phyloP scores from a whole-genome alignment of 2,329 filamentous ascomycete species.

The Colletotrichum melonis region DNA sequence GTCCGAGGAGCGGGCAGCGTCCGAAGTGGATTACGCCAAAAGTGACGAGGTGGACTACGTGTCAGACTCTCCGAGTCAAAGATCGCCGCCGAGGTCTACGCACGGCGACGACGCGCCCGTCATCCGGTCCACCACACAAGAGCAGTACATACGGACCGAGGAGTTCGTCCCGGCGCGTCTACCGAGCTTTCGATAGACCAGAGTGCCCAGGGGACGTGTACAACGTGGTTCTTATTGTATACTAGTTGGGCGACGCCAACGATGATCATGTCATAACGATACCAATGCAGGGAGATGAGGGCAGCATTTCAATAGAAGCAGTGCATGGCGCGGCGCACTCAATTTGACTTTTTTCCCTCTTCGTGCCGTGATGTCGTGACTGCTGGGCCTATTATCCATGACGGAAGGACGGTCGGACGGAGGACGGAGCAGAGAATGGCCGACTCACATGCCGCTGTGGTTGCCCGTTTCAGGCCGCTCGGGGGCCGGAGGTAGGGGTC shows the following conservation, averaged over 20 bases:
- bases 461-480: slow-evolving; percentile 19
- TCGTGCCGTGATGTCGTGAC: too few species aligned
- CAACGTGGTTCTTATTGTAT: slow-evolving; percentile 20
- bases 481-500: not conserved
- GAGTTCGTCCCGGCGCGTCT: slow-evolving; percentile 69
- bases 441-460: slow-evolving; percentile 23
- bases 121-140: slow-evolving; percentile 13
- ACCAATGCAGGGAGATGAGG: slow-evolving; percentile 26
- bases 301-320: slow-evolving; percentile 26
- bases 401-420: too few species aligned
- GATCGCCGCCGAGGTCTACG: not conserved
- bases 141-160: slow-evolving; percentile 32
- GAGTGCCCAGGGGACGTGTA: slow-evolving; percentile 8
- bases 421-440: not conserved
- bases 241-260: slow-evolving; percentile 24
- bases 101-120: slow-evolving; percentile 19
- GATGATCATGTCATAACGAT: slow-evolving; percentile 34
- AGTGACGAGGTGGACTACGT: slow-evolving; percentile 40
- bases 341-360: not conserved
- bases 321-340: not conserved
- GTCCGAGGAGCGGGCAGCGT: slow-evolving; percentile 44
- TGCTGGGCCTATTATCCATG: too few species aligned
- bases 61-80: slow-evolving; percentile 3
- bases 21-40: slow-evolving; percentile 42
- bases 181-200: slow-evolving; percentile 61